Evolutionary conservation across 805 yeast species (phyloP).

Genomic region (Yamadazyma nakazawae): DNA sequence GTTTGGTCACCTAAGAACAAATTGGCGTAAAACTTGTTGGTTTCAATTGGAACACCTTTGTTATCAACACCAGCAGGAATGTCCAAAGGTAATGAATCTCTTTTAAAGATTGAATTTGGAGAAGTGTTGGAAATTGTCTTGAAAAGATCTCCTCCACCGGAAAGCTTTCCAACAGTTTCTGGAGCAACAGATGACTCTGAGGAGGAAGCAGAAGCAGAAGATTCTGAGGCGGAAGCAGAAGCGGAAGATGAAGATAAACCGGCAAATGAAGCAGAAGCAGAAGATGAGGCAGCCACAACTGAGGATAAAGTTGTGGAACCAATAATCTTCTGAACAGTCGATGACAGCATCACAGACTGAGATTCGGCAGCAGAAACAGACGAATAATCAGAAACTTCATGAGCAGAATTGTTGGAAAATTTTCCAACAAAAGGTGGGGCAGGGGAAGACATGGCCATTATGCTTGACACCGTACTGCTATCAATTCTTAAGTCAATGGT

Average conservation of each 20-base stretch:
- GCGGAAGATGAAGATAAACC: not conserved
- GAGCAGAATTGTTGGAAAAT: slow-evolving; percentile 3
- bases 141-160: slow-evolving; percentile 44
- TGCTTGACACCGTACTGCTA: slow-evolving; percentile 2
- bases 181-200: too few species aligned
- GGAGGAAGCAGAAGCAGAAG: slow-evolving; percentile 1
- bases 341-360: not conserved
- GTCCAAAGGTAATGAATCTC: slow-evolving; percentile 41
- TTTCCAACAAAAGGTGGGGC: slow-evolving; percentile 3
- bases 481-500: slow-evolving; percentile 17
- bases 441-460: slow-evolving; percentile 2
- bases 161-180: slow-evolving; percentile 8
- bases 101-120: slow-evolving; percentile 41
- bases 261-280: not conserved
- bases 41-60: slow-evolving; percentile 47
- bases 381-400: not conserved
- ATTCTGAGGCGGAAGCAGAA: slow-evolving; percentile 1
- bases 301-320: slow-evolving; percentile 1
- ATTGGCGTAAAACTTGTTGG: slow-evolving; percentile 76
- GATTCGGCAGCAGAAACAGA: not conserved
- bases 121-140: slow-evolving; percentile 35
- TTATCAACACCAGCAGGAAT: slow-evolving; percentile 48
- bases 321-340: not conserved
- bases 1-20: slow-evolving; percentile 54
- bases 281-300: slow-evolving; percentile 4